Evolutionary conservation across 768 basidiomycete species (phyloP), one percentile per base, ranked within the genome.

Genomic region (Mycena rosella): DNA sequence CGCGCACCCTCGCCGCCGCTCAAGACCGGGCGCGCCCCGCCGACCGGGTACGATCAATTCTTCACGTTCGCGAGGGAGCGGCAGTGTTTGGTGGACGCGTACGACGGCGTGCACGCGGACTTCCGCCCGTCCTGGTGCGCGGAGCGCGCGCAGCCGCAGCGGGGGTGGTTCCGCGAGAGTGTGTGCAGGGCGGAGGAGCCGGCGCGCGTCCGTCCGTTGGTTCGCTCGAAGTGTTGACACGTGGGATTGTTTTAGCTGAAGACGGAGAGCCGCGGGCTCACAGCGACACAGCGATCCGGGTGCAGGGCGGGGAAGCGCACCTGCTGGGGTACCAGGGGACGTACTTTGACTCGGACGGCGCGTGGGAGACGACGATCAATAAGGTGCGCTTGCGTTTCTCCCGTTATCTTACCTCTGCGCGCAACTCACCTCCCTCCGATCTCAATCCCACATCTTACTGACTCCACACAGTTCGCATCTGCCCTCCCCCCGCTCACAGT

Each of bases 281-380:
- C 34, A 65, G 69, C 20, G 17, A 67, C 24, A 63, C 61, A 3
- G 47, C 62, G 9, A 65, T 70, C 22, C 32, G 30, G 5, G 38
- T 70, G 6, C 40, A 52, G 10, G 52, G 44, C 26, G 69, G 65
- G 2, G 18, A 5, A 4, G 69, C 60, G 13, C 60, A 60, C 17
- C 27, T 32, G 15, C 61, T 65, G 11, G 56, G 49, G 20, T 36
- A 57, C 17, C 36, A 36, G 27, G 65, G 51, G 42, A 40, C 60
- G 49, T 70, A 70, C 15, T 70, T 70, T 14, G 69, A 70, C 38
- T 65, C 52, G 14, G 65, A 63, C 40, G n/a, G n/a, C n/a, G n/a
- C n/a, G n/a, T 70, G 69, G 65, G 69, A 66, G 56, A n/a, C 26
- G 13, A 70, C 63, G 5, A 48, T 63, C 9, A 54, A 32, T 6